These are phyloP conservation scores for Candida koratica DNA, from an alignment of 805 yeast species.

Conservation along the genomic window DNA sequence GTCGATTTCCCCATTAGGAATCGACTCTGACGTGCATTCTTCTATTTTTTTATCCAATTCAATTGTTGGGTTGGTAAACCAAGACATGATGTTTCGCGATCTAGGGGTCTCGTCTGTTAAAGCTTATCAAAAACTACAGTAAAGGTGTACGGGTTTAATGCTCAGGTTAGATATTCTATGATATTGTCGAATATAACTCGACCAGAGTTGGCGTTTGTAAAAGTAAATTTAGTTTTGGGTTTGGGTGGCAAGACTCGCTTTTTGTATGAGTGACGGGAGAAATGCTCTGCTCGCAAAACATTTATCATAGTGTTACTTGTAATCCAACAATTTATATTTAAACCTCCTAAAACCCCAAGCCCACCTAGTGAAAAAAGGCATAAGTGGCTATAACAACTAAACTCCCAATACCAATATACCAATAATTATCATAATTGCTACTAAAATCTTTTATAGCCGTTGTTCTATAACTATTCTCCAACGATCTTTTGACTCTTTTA, in stretches of 20 bases:
- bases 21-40: conserved; percentile 81
- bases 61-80: conserved; percentile 43
- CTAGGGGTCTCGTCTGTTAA: too few relatives aligned
- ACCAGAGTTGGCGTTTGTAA: too few relatives aligned
- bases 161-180: too few relatives aligned
- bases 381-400: conserved; percentile 39
- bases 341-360: neutral
- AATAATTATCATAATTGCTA: conserved; percentile 41
- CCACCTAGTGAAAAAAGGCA: conserved; percentile 24
- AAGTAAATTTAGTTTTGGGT: too few relatives aligned
- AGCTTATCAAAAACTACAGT: too few relatives aligned
- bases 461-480: conserved; percentile 78
- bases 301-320: too few relatives aligned
- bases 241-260: too few relatives aligned
- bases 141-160: too few relatives aligned
- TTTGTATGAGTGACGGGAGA: too few relatives aligned
- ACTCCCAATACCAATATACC: conserved; percentile 53
- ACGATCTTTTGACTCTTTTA: conserved; percentile 59
- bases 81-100: conserved; percentile 46
- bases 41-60: conserved; percentile 61
- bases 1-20: conserved; percentile 89
- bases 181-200: too few relatives aligned
- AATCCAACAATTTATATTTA: too few relatives aligned
- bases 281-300: too few relatives aligned
- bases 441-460: conserved; percentile 54